These are phyloP conservation scores for Canavalia ensiformis DNA, from an alignment of 306 rosid species.

Conservation along the genomic window DNA sequence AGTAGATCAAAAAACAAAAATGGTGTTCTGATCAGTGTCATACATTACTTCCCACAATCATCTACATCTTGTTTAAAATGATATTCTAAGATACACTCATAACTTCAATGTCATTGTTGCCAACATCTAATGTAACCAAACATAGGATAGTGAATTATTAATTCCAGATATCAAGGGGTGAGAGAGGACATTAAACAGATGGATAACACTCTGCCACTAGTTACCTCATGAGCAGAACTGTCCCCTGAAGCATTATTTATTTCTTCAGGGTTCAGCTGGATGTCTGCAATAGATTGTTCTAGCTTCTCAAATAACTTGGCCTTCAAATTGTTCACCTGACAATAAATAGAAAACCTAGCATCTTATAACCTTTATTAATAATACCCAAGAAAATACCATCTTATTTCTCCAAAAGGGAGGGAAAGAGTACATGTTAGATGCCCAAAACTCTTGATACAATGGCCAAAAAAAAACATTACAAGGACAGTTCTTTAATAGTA, in stretches of 20 bases:
- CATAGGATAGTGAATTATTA: conserved; percentile 5
- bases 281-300: conserved; percentile 76
- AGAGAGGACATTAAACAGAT: conserved; percentile 32
- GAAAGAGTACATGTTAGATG: conserved; percentile 6
- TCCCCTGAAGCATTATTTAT: conserved; percentile 59
- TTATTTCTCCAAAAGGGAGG: conserved; percentile 12
- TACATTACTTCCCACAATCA: conserved; percentile 47
- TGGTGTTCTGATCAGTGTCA: background rate
- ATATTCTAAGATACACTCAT: conserved; percentile 53
- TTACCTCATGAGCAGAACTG: conserved; percentile 76
- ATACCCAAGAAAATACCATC: conserved; percentile 11
- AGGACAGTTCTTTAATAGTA: conserved; percentile 16
- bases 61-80: conserved; percentile 45
- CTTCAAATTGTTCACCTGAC: conserved; percentile 87
- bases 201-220: conserved; percentile 33
- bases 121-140: conserved; percentile 36
- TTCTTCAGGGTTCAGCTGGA: conserved; percentile 73
- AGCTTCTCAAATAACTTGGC: conserved; percentile 81
- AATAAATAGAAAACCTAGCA: conserved; percentile 50
- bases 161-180: conserved; percentile 25
- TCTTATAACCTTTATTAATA: conserved; percentile 42
- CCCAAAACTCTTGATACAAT: conserved; percentile 26
- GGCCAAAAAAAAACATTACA: background rate
- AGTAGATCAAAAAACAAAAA: background rate
- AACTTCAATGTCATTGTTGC: conserved; percentile 42